These are phyloP conservation scores for Murraya paniculata DNA, from an alignment of 345 rosid genomes.

Conservation along the genomic window DNA sequence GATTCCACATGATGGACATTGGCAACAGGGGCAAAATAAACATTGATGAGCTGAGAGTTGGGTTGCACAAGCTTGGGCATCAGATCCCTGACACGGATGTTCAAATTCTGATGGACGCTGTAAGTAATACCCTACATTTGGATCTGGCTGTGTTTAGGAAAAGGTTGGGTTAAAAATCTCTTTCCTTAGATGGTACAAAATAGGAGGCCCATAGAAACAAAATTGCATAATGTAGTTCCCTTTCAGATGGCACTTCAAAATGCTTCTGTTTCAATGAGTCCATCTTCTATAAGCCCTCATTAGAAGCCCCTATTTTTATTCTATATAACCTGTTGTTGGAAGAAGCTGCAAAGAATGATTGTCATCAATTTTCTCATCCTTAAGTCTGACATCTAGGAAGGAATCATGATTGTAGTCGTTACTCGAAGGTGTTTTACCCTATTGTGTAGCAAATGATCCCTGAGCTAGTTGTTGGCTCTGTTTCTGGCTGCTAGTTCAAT, in stretches of 20 bases:
- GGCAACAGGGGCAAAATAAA: conserved; percentile 76
- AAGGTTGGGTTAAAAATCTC: background rate
- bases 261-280: background rate
- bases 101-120: conserved; percentile 95
- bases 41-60: conserved; percentile 72
- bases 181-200: background rate
- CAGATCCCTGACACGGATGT: conserved; percentile 70
- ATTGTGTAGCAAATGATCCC: background rate
- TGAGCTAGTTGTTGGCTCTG: background rate
- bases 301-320: background rate
- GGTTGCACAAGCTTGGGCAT: conserved; percentile 83
- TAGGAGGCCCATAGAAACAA: background rate
- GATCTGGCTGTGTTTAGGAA: background rate
- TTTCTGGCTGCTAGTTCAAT: background rate
- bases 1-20: conserved; percentile 81
- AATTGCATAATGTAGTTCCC: background rate
- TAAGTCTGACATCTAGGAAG: background rate
- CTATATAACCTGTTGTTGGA: background rate
- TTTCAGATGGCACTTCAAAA: background rate
- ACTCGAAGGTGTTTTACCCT: background rate
- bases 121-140: conserved; percentile 35
- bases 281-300: background rate
- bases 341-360: background rate
- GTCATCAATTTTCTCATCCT: background rate
- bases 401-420: background rate